Percentiles rank a stretch among this genome's conserved stretches.
Evolutionary conservation across 2,329 filamentous ascomycete genomes (phyloP).

Genomic region (Penicillium griseofulvum): DNA sequence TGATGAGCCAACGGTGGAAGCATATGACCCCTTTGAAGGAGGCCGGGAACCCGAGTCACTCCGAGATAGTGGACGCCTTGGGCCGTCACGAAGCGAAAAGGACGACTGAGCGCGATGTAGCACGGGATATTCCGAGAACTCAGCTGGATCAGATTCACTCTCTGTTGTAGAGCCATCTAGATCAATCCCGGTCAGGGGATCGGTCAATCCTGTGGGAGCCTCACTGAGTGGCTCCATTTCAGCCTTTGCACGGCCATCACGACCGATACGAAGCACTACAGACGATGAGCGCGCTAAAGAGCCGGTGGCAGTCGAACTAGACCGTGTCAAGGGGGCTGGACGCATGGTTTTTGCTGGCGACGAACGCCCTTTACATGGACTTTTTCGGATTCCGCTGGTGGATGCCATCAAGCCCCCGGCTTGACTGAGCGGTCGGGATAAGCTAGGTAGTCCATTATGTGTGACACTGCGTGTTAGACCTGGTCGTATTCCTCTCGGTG

Average conservation of each 20-base stretch:
- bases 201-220: conserved; percentile 33
- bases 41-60: conserved; percentile 40
- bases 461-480: conserved; percentile 43
- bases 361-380: conserved; percentile 43
- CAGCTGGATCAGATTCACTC: conserved; percentile 42
- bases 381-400: conserved; percentile 40
- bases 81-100: conserved; percentile 38
- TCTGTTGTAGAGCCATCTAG: conserved; percentile 45
- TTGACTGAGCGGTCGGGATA: conserved; percentile 30
- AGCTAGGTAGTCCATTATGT: conserved; percentile 35
- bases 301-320: conserved; percentile 31
- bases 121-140: conserved; percentile 41
- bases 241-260: conserved; percentile 49
- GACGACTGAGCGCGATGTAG: conserved; percentile 40
- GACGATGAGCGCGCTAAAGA: conserved; percentile 41
- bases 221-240: conserved; percentile 41
- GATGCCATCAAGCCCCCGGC: conserved; percentile 33
- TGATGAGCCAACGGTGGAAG: conserved; percentile 42
- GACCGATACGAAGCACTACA: conserved; percentile 48
- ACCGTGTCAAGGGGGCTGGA: conserved; percentile 30
- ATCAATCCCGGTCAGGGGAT: conserved; percentile 39
- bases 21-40: conserved; percentile 46
- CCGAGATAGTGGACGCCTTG: conserved; percentile 29
- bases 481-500: conserved; percentile 35
- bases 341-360: conserved; percentile 43